These are phyloP conservation scores for Botrytis hyacinthi DNA, from an alignment of 2,329 filamentous ascomycete species.

Conservation along the genomic window DNA sequence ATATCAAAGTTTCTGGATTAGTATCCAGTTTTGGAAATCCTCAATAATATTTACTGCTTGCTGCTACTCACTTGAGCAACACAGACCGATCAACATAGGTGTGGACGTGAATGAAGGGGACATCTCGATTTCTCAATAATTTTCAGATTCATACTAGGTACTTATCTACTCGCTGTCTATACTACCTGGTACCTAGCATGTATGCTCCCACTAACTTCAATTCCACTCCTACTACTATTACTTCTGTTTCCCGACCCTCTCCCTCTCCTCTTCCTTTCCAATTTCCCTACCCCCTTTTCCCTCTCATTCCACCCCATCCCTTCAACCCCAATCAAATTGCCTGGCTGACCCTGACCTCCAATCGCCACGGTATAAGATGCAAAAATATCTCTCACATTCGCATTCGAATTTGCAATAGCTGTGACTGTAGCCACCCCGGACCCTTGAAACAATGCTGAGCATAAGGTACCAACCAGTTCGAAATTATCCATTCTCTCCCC, in stretches of 20 bases:
- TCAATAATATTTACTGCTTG: neutral
- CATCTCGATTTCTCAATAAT: neutral
- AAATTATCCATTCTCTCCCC: constrained; percentile 6
- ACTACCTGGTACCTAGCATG: neutral
- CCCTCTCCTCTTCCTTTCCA: neutral
- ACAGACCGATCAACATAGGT: neutral
- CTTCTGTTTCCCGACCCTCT: neutral
- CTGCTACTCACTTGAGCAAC: neutral
- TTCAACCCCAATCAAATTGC: neutral
- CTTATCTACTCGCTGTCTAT: neutral
- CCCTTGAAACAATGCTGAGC: neutral
- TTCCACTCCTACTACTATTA: neutral
- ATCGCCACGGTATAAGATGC: neutral
- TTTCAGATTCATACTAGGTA: neutral
- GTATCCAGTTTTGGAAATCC: neutral
- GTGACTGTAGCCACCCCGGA: neutral
- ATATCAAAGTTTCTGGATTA: neutral
- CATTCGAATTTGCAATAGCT: neutral
- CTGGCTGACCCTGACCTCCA: neutral
- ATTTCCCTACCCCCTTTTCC: neutral
- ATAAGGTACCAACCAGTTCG: neutral
- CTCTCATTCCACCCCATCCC: neutral
- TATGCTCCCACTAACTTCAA: neutral
- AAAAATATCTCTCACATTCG: neutral
- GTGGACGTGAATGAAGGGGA: neutral